These are phyloP conservation scores for Saccharata proteae DNA, from an alignment of 2,329 filamentous ascomycete species.

Conservation along the genomic window DNA sequence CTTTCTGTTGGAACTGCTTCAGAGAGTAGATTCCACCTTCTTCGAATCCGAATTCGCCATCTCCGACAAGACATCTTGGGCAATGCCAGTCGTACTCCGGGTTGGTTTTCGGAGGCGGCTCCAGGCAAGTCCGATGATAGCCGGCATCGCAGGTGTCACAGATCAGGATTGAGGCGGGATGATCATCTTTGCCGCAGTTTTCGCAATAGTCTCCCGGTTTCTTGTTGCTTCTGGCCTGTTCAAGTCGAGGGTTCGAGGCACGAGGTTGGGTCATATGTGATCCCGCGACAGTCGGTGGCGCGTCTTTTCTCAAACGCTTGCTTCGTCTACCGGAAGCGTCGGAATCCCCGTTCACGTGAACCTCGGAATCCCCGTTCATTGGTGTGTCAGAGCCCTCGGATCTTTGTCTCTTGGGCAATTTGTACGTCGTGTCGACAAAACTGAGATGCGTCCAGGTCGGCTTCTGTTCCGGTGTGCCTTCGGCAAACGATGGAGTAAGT, in stretches of 20 bases:
- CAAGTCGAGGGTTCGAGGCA: conserved; percentile 57
- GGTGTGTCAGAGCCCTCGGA: too few species aligned
- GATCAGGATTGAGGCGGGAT: conserved; percentile 55
- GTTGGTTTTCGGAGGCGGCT: conserved; percentile 65
- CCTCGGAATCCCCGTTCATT: conserved; percentile 37
- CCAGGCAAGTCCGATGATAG: conserved; percentile 78
- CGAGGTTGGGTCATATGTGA: conserved; percentile 95
- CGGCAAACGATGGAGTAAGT: too few species aligned
- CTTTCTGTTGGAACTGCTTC: conserved; percentile 91
- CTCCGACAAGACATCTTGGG: conserved; percentile 84
- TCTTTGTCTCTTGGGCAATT: neutral
- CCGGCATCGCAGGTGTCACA: conserved; percentile 90
- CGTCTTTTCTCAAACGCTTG: conserved; percentile 78
- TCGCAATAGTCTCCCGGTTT: conserved; percentile 61
- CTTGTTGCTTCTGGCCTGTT: conserved; percentile 37
- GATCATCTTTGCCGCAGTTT: conserved; percentile 69
- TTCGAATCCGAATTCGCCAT: conserved; percentile 93
- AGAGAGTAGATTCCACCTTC: conserved; percentile 93
- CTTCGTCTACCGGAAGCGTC: conserved; percentile 55
- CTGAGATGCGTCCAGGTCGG: too few species aligned
- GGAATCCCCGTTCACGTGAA: conserved; percentile 47
- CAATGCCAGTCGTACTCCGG: conserved; percentile 93
- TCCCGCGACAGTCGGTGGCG: conserved; percentile 72
- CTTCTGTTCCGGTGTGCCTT: conserved; percentile 52
- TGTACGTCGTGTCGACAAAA: too few species aligned